Conservation (phyloP, 2,329 filamentous ascomycete species). For the Daldinia eschscholtzii region DNA sequence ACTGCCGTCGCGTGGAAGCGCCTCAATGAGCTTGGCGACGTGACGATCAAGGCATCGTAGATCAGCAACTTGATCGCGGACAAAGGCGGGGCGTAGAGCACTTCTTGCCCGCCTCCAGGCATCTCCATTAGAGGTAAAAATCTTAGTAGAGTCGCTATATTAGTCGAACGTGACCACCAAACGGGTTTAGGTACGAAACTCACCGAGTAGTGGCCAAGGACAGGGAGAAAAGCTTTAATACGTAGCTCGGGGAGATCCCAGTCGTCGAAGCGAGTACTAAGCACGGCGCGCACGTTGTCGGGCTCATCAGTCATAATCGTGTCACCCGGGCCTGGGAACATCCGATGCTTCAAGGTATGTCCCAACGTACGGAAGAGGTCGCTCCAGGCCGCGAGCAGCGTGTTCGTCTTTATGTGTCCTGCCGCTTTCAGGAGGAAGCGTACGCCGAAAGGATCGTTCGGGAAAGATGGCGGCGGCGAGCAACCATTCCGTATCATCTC, state of each 20-base stretch:
- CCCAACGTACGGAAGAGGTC: constrained; percentile 33
- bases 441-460: constrained; percentile 45
- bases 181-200: not conserved
- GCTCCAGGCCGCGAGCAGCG: constrained; percentile 40
- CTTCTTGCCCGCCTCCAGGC: constrained; percentile 66
- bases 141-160: constrained; percentile 44
- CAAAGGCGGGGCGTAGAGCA: constrained; percentile 67
- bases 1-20: constrained; percentile 67
- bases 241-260: constrained; percentile 60
- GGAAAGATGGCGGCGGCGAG: constrained; percentile 40
- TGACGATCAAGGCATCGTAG: constrained; percentile 78
- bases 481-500: constrained; percentile 42
- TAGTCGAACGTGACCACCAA: not conserved
- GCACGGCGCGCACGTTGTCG: constrained; percentile 66
- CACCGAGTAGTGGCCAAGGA: constrained; percentile 62
- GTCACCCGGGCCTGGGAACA: constrained; percentile 41
- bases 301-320: constrained; percentile 47
- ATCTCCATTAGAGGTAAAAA: constrained; percentile 67
- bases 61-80: constrained; percentile 71
- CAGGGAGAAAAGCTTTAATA: constrained; percentile 54
- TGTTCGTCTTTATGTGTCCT: constrained; percentile 30
- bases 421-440: constrained; percentile 46
- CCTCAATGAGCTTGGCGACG: constrained; percentile 69
- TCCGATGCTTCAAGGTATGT: constrained; percentile 46
- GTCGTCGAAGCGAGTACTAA: constrained; percentile 63